phyloP scores from a whole-genome alignment of 352 stramenopile species.

The Phytophthora boehmeriae region DNA sequence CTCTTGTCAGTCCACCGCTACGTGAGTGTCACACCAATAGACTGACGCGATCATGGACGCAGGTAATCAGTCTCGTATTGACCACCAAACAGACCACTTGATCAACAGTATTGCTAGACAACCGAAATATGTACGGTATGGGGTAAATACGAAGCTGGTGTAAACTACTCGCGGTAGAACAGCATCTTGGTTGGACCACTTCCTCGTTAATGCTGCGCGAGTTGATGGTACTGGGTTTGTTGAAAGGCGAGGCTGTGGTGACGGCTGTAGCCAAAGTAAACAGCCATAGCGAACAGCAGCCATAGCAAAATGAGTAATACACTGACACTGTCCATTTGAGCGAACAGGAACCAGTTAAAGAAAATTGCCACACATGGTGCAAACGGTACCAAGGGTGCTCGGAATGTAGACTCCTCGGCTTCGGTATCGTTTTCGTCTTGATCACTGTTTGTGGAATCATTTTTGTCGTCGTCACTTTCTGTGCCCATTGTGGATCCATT shows the following conservation, averaged over 20 bases:
- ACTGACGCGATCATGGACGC: neutral
- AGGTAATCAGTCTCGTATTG: too few relatives aligned
- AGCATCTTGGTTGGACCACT: too few relatives aligned
- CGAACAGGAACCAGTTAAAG: constrained; percentile 90
- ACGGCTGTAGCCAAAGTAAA: constrained; percentile 78
- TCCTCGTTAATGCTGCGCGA: constrained; percentile 37
- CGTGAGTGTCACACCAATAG: too few relatives aligned
- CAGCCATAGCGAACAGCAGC: constrained; percentile 63
- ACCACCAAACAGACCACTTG: too few relatives aligned
- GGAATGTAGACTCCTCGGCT: constrained; percentile 48
- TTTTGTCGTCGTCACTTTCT: constrained; percentile 26
- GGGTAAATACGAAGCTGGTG: too few relatives aligned
- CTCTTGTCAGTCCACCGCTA: too few relatives aligned
- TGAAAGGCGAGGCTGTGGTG: constrained; percentile 76
- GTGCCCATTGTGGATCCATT: constrained; percentile 14
- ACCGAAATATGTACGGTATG: too few relatives aligned
- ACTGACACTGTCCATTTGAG: constrained; percentile 73
- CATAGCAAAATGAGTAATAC: constrained; percentile 72
- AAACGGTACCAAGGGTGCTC: constrained; percentile 77
- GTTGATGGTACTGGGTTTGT: constrained; percentile 64
- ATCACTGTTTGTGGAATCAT: constrained; percentile 10
- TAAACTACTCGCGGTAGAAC: too few relatives aligned
- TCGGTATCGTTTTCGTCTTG: constrained; percentile 39
- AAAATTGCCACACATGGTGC: constrained; percentile 83
- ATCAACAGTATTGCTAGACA: too few relatives aligned